These are phyloP conservation scores for Cenchrus purpureus DNA, from an alignment of 176 grass and related monocot species.

Conservation along the genomic window DNA sequence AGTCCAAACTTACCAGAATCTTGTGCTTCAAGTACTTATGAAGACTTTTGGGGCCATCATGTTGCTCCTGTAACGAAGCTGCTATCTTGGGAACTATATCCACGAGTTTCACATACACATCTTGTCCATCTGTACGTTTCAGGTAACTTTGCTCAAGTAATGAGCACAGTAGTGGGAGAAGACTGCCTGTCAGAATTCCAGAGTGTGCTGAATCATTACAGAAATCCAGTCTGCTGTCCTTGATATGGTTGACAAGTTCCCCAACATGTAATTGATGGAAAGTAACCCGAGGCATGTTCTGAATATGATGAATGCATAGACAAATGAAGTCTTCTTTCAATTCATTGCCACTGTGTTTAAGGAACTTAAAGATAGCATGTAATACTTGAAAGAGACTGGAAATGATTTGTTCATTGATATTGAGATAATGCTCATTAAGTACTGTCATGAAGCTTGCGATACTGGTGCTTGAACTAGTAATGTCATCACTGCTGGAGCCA, in stretches of 20 bases:
- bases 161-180: constrained; percentile 86
- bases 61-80: constrained; percentile 52
- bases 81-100: constrained; percentile 66
- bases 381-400: constrained; percentile 65
- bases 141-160: constrained; percentile 63
- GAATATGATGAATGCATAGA: constrained; percentile 61
- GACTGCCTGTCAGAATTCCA: constrained; percentile 55
- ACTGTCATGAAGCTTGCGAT: constrained; percentile 55
- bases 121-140: constrained; percentile 36
- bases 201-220: constrained; percentile 36
- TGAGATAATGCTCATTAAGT: constrained; percentile 43
- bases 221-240: constrained; percentile 23
- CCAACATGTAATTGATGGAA: constrained; percentile 42
- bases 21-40: constrained; percentile 74
- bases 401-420: constrained; percentile 46
- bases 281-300: constrained; percentile 59
- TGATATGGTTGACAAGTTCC: constrained; percentile 25
- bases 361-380: constrained; percentile 68
- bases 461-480: constrained; percentile 33
- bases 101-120: constrained; percentile 53
- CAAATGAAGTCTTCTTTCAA: constrained; percentile 59
- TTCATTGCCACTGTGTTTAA: constrained; percentile 57
- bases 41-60: constrained; percentile 41
- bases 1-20: constrained; percentile 52
- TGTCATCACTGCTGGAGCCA: background rate